Base-by-base conservation (phyloP, 2,329 filamentous ascomycete genomes). In the Trichoderma asperellum region DNA sequence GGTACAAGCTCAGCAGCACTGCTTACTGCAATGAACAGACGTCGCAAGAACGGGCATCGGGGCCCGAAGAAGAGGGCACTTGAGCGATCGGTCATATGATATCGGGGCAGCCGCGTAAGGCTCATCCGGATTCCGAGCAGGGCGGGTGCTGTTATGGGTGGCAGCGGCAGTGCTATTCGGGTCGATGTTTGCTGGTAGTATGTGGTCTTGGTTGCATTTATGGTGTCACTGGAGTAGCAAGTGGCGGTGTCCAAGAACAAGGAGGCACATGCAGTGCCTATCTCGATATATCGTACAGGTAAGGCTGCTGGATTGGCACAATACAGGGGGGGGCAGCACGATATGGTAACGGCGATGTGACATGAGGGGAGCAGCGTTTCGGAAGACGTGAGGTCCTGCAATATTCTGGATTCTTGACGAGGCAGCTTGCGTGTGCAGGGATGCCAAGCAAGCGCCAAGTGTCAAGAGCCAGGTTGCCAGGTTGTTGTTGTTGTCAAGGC, bases 111-210 rank as follows among this genome's bases (percentile, higher is more conserved):
- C 64, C 64, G 55, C 68, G 57, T 70, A 67, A 55, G 56, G 63
- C 68, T 40, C 64, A 61, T 61, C 56, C 68, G 58, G 55, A 57
- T 55, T 57, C 68, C 68, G 43, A 60, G 29, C 63, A 67, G 60
- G 60, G 53, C 61, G 59, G 37, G 47, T 18, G 37, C 37, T 16
- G 18, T 40, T 40, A 16, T 40, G 37, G 37, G 37, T 40, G 37
- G 37, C 14, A 6, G 37, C 37, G 18, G 37, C 16, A 40, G 37
- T 32, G 24, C 24, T 24, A 24, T 24, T 24, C 2, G 24, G 24
- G 18, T 6, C 37, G 37, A 40, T 16, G 37, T 40, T 40, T 40
- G 37, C 14, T 40, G 37, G 37, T 16, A 40, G 37, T 16, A 40
- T 52, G 56, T 24, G 21, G 24, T 55, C 29, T 27, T 27, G 14